phyloP scores from a whole-genome alignment of 257 asterid species.

The Nicotiana knightiana region DNA sequence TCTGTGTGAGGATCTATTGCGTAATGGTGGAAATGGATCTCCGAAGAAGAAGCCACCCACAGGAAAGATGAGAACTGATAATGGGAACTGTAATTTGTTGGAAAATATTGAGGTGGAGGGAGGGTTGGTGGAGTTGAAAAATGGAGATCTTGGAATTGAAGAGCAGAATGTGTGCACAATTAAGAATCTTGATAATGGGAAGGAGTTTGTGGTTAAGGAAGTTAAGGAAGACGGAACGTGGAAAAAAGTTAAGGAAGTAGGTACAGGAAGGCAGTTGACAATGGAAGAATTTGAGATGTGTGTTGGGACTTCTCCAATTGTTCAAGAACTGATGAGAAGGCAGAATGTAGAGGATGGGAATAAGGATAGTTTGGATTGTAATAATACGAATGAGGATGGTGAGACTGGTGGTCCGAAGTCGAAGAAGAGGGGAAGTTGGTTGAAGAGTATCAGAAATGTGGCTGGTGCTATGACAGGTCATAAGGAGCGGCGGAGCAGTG shows the following conservation, averaged over 20 bases:
- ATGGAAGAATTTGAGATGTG: constrained; percentile 91
- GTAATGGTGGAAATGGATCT: constrained; percentile 22
- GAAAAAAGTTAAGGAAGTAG: constrained; percentile 89
- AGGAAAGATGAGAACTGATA: constrained; percentile 25
- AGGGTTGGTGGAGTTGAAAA: constrained; percentile 8
- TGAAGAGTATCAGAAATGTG: constrained; percentile 68
- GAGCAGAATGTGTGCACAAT: constrained; percentile 50
- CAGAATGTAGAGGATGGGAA: constrained; percentile 79
- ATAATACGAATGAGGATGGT: constrained; percentile 42
- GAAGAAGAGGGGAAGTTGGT: constrained; percentile 77
- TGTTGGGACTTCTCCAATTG: constrained; percentile 95
- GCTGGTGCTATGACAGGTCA: constrained; percentile 68
- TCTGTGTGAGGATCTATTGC: constrained; percentile 13
- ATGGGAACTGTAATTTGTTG: constrained; percentile 15
- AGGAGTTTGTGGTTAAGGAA: constrained; percentile 92
- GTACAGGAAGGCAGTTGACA: constrained; percentile 85
- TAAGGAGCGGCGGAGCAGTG: constrained; percentile 82
- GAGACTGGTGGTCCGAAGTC: constrained; percentile 52
- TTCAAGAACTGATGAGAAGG: constrained; percentile 95
- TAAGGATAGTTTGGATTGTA: constrained; percentile 43
- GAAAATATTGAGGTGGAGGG: constrained; percentile 17
- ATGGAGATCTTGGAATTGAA: constrained; percentile 25
- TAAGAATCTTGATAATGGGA: constrained; percentile 88
- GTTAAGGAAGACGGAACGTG: constrained; percentile 89
- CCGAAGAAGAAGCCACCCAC: constrained; percentile 39